Conservation (phyloP, 169 alveolate species). For the Theileria equi region DNA sequence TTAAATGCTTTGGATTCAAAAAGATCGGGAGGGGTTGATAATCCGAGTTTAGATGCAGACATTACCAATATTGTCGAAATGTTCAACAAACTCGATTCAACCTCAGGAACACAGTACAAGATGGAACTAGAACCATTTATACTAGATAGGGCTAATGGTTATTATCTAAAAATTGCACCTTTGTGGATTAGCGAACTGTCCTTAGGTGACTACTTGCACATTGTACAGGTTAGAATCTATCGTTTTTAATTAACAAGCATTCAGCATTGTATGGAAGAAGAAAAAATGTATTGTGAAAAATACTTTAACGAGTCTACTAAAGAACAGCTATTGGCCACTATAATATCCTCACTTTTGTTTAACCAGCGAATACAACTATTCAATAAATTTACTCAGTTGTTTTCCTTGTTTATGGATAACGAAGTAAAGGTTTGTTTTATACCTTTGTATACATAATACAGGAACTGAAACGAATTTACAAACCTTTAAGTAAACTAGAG, state of each 20-base stretch:
- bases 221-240: conserved; percentile 31
- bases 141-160: conserved; percentile 3
- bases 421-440: conserved; percentile 7
- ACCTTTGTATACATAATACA: background rate
- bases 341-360: background rate
- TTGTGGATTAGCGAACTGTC: conserved; percentile 31
- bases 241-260: background rate
- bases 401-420: background rate
- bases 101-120: conserved; percentile 23
- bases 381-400: conserved; percentile 16
- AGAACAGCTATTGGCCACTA: background rate
- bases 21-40: conserved; percentile 18
- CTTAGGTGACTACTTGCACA: conserved; percentile 42
- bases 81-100: conserved; percentile 35
- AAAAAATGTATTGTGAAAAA: conserved; percentile 1
- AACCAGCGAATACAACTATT: background rate
- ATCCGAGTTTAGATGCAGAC: too few relatives aligned
- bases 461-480: conserved; percentile 42
- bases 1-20: conserved; percentile 18
- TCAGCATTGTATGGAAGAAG: conserved; percentile 53
- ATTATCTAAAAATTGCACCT: conserved; percentile 31
- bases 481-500: background rate
- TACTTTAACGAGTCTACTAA: conserved; percentile 10
- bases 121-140: conserved; percentile 40
- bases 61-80: conserved; percentile 35